A percentile compares a stretch with the other conserved stretches of the same genome.
Evolutionary conservation across 2,329 filamentous ascomycete species (phyloP).

Genomic region (Stagonosporopsis rhizophila): DNA sequence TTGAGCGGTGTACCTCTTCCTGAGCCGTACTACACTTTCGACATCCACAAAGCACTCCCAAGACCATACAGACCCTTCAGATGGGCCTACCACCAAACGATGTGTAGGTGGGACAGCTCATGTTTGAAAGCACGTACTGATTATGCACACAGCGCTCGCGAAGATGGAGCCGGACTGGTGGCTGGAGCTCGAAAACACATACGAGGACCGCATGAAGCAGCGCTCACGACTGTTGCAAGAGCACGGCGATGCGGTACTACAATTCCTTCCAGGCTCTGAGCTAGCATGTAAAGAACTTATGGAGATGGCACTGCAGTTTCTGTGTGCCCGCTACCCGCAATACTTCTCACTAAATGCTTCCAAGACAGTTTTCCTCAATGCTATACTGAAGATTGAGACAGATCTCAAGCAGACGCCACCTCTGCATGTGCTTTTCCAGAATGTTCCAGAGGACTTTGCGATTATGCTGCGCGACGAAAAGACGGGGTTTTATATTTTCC

Average conservation of each 20-base stretch:
- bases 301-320: slow-evolving; percentile 83
- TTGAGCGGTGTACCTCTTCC: slow-evolving; percentile 79
- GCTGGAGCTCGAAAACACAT: slow-evolving; percentile 84
- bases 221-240: slow-evolving; percentile 69
- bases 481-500: slow-evolving; percentile 75
- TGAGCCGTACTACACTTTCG: slow-evolving; percentile 67
- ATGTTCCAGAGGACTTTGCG: slow-evolving; percentile 85
- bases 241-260: slow-evolving; percentile 70
- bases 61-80: slow-evolving; percentile 82
- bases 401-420: slow-evolving; percentile 69
- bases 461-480: slow-evolving; percentile 75
- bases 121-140: not conserved
- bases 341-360: slow-evolving; percentile 69
- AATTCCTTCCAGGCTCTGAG: slow-evolving; percentile 75
- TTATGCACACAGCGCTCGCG: slow-evolving; percentile 65
- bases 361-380: slow-evolving; percentile 69
- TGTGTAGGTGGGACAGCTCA: slow-evolving; percentile 68
- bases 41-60: slow-evolving; percentile 71
- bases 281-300: slow-evolving; percentile 84
- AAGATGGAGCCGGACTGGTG: slow-evolving; percentile 86
- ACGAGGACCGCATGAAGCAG: slow-evolving; percentile 70
- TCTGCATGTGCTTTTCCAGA: slow-evolving; percentile 73
- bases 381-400: slow-evolving; percentile 68
- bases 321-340: slow-evolving; percentile 78
- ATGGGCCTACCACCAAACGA: slow-evolving; percentile 88